A percentile compares a stretch with the other conserved stretches of the same genome.
phyloP scores from a whole-genome alignment of 2,329 filamentous ascomycete genomes.

The Paecilomyces variotii region DNA sequence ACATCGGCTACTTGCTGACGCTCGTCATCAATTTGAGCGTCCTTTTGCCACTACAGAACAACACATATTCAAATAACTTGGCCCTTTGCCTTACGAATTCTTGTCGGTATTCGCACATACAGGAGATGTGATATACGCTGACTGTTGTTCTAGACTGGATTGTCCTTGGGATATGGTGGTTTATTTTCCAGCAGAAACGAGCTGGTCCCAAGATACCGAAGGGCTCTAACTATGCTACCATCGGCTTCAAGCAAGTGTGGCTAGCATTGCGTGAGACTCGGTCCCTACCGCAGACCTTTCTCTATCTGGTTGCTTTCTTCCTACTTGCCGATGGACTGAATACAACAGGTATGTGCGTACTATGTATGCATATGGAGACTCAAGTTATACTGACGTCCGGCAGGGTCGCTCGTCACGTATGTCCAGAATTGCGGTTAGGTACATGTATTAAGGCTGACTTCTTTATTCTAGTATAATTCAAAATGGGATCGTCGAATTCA shows the following conservation, averaged over 20 bases:
- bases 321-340: slow-evolving; percentile 36
- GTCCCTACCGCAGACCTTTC: slow-evolving; percentile 33
- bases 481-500: slow-evolving; percentile 33
- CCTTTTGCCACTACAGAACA: slow-evolving; percentile 28
- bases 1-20: slow-evolving; percentile 35
- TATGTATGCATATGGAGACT: neutral
- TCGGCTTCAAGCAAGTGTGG: slow-evolving; percentile 37
- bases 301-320: slow-evolving; percentile 36
- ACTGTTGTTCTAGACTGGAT: slow-evolving; percentile 29
- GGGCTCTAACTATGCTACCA: slow-evolving; percentile 32
- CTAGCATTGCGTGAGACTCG: slow-evolving; percentile 30
- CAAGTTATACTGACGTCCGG: neutral
- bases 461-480: slow-evolving; percentile 25
- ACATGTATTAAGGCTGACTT: neutral
- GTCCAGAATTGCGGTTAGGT: neutral
- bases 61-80: slow-evolving; percentile 31
- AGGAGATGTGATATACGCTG: neutral
- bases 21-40: slow-evolving; percentile 34
- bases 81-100: slow-evolving; percentile 35
- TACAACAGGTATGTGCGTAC: slow-evolving; percentile 25
- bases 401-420: neutral
- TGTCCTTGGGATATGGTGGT: slow-evolving; percentile 36
- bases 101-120: slow-evolving; percentile 18
- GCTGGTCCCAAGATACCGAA: slow-evolving; percentile 32
- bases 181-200: slow-evolving; percentile 34